phyloP scores from a whole-genome alignment of 139 green algal genomes.

The Chlorella sp. region DNA sequence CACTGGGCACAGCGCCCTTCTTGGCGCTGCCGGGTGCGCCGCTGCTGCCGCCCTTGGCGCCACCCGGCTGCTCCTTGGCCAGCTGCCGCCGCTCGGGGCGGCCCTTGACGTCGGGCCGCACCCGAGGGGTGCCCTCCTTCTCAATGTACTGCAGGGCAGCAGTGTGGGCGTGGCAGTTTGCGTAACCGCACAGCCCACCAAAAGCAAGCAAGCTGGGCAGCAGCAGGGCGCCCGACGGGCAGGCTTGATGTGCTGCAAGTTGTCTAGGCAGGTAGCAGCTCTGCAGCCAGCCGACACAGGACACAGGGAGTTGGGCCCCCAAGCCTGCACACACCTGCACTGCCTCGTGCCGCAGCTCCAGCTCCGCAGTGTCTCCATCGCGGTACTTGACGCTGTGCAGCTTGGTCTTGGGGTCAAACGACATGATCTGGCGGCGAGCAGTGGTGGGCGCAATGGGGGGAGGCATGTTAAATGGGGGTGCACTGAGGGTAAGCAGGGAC shows the following conservation, averaged over 20 bases:
- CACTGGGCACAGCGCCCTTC: background rate
- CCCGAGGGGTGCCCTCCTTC: background rate
- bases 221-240: no score
- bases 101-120: background rate
- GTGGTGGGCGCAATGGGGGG: no score
- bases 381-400: conserved; percentile 66
- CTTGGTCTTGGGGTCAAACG: conserved; percentile 51
- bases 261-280: no score
- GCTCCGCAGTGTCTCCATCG: conserved; percentile 65
- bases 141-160: background rate
- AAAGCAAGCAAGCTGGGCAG: no score
- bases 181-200: no score
- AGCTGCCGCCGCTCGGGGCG: background rate
- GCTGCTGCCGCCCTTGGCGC: background rate
- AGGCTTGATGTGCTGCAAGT: no score
- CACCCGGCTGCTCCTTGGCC: background rate
- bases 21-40: background rate
- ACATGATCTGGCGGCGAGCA: conserved; percentile 34
- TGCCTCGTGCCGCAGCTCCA: conserved; percentile 64
- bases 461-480: no score
- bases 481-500: background rate
- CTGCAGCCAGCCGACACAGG: no score
- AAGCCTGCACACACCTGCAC: conserved; percentile 25
- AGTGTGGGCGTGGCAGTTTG: no score
- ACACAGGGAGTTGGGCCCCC: no score